Conservation (phyloP, 2,329 filamentous ascomycete species). For the Phyllosticta paracitricarpa region DNA sequence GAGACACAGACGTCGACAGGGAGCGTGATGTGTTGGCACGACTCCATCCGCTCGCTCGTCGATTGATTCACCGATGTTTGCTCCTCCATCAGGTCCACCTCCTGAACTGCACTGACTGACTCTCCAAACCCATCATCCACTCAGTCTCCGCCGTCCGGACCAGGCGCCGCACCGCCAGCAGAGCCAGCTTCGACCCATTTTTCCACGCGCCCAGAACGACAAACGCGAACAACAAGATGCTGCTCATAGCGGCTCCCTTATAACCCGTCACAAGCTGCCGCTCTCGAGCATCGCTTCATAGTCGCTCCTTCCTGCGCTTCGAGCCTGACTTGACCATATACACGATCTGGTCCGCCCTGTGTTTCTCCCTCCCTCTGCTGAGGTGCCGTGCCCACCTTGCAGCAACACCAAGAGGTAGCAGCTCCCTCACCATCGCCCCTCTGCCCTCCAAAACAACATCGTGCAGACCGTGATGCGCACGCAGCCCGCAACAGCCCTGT, state of each 20-base stretch:
- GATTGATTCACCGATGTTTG: neutral
- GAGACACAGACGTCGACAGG: neutral
- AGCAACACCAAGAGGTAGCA: neutral
- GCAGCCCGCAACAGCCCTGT: neutral
- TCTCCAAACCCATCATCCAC: neutral
- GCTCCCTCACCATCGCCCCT: neutral
- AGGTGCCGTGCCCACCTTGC: neutral
- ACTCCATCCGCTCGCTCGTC: neutral
- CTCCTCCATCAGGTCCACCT: neutral
- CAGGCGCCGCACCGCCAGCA: neutral
- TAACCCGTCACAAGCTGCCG: neutral
- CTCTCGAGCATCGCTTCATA: neutral
- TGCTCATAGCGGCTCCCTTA: neutral
- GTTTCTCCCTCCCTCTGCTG: no score
- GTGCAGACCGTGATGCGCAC: slow-evolving; percentile 5
- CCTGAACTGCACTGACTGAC: neutral
- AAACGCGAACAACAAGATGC: neutral
- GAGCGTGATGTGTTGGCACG: neutral
- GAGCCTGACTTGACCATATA: neutral
- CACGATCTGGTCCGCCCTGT: neutral
- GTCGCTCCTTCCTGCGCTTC: neutral
- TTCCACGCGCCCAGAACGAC: neutral
- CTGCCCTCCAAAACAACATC: neutral
- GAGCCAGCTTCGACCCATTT: neutral
- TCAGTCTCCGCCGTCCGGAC: neutral